These are phyloP conservation scores for Cladosporium sp. DNA, from an alignment of 2,329 filamentous ascomycete species.

Conservation along the genomic window DNA sequence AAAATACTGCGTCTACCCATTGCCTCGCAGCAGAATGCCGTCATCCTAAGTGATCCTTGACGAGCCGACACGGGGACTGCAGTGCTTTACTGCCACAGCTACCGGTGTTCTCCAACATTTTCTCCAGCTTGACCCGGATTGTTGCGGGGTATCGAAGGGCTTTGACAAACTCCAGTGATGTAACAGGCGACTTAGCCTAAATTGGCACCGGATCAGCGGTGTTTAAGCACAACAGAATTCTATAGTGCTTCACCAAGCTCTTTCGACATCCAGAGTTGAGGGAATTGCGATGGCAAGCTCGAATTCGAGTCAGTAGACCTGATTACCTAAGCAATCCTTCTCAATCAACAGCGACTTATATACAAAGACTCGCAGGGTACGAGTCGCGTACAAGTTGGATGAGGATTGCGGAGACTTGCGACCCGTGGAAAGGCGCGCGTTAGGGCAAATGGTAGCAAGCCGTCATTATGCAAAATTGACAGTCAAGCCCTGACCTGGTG, in stretches of 20 bases:
- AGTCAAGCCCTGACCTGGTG: background rate
- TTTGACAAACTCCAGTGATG: background rate
- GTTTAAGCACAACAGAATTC: too few relatives aligned
- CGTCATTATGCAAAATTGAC: background rate
- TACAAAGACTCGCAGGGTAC: background rate
- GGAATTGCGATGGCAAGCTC: too few relatives aligned
- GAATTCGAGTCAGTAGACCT: background rate
- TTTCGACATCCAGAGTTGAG: too few relatives aligned
- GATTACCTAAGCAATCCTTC: background rate
- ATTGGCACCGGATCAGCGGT: background rate
- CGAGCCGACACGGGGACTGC: background rate
- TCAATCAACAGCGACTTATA: background rate
- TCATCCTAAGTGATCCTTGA: background rate
- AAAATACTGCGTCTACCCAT: background rate
- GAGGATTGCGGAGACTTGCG: background rate
- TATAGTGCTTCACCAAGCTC: too few relatives aligned
- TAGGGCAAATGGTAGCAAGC: background rate
- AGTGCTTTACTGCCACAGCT: too few relatives aligned
- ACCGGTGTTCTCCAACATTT: background rate
- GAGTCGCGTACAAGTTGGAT: background rate
- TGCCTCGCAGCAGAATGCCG: background rate
- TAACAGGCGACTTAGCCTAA: slow-evolving; percentile 13
- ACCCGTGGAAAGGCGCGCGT: background rate
- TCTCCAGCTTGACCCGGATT: background rate
- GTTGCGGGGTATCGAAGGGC: background rate